These are phyloP conservation scores for Ophiostoma himal-ulmi DNA, from an alignment of 2,329 filamentous ascomycete genomes.

Conservation along the genomic window DNA sequence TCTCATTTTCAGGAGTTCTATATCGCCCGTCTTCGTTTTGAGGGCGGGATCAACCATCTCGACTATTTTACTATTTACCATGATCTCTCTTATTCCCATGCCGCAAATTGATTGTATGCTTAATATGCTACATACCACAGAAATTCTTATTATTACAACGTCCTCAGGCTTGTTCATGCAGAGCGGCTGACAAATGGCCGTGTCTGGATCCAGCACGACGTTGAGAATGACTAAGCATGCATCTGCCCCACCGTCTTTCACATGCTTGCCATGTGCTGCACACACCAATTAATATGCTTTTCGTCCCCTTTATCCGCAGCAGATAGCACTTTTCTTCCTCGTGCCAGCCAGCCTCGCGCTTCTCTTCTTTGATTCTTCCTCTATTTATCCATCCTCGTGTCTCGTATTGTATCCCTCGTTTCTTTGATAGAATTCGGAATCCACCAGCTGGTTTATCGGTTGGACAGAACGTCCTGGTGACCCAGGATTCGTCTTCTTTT, in stretches of 20 bases:
- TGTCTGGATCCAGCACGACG: background rate
- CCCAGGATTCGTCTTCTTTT: background rate
- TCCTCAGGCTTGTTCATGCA: background rate
- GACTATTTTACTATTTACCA: slow-evolving; percentile 10
- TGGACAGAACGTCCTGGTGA: background rate
- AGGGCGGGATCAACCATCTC: slow-evolving; percentile 18
- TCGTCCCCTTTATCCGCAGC: background rate
- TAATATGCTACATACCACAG: background rate
- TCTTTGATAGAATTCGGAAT: background rate
- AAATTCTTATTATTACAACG: too few relatives aligned
- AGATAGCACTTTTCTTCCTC: slow-evolving; percentile 1
- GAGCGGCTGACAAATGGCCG: background rate
- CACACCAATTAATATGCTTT: background rate
- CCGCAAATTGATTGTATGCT: background rate
- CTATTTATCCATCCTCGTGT: background rate
- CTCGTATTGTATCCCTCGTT: background rate
- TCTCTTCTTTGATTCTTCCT: background rate
- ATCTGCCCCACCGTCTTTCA: background rate
- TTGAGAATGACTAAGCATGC: background rate
- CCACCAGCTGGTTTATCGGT: background rate
- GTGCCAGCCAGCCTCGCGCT: background rate
- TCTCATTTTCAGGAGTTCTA: background rate
- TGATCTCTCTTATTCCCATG: slow-evolving; percentile 4
- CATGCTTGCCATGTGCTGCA: slow-evolving; percentile 6
- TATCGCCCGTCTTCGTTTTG: slow-evolving; percentile 13